These are phyloP conservation scores for Extremus antarcticus DNA, from an alignment of 495 filamentous ascomycete genomes.

Conservation along the genomic window DNA sequence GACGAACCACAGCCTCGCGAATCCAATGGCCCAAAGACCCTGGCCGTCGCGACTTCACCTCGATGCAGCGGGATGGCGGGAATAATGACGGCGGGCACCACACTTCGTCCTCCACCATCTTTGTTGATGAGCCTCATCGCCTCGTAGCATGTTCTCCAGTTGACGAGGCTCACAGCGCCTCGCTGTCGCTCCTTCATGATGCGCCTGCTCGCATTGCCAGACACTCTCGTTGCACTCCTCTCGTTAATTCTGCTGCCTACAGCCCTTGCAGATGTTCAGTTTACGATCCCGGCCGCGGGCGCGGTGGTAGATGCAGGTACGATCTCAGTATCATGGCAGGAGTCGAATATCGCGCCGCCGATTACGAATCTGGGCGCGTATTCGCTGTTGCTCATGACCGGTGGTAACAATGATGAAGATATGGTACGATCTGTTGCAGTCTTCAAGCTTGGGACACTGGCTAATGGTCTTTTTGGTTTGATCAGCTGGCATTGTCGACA, in stretches of 20 bases:
- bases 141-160: no score
- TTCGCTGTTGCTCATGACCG: constrained; percentile 51
- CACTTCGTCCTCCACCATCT: background rate
- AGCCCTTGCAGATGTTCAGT: constrained; percentile 44
- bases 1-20: background rate
- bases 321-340: constrained; percentile 46
- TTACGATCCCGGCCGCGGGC: constrained; percentile 41
- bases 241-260: constrained; percentile 23
- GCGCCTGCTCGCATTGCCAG: background rate
- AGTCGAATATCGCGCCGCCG: constrained; percentile 39
- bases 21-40: no score
- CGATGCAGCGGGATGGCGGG: background rate
- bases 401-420: constrained; percentile 41
- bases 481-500: background rate
- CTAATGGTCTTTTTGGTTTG: background rate
- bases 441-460: background rate
- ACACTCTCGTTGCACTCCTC: background rate
- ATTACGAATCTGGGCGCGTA: constrained; percentile 44
- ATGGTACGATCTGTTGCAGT: background rate
- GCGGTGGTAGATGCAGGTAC: constrained; percentile 28
- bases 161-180: background rate
- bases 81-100: no score
- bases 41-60: no score
- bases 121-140: background rate
- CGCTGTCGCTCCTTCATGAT: background rate